Conservation (phyloP, 441 rosid species). For the Pelargonium citronellum region DNA sequence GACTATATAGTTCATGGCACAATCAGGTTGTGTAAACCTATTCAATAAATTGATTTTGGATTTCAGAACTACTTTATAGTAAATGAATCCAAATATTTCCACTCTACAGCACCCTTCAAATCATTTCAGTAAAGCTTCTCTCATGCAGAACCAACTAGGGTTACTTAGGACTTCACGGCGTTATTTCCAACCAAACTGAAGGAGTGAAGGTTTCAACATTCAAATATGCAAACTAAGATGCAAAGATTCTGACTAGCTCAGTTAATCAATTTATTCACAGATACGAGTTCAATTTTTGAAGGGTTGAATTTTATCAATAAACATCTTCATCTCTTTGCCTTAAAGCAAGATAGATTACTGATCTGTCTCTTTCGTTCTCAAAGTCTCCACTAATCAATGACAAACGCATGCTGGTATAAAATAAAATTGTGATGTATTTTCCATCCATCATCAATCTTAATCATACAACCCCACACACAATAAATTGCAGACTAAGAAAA, state of each 20-base stretch:
- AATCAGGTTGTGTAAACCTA: no score
- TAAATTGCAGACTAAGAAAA: not conserved
- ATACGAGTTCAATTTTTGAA: not conserved
- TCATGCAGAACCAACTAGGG: not conserved
- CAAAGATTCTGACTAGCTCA: not conserved
- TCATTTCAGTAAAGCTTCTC: not conserved
- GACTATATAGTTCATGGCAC: no score
- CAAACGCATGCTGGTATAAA: not conserved
- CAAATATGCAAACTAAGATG: not conserved
- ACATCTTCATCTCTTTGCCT: not conserved
- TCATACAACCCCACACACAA: not conserved
- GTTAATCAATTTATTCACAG: not conserved
- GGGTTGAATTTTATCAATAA: not conserved
- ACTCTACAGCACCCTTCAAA: not conserved
- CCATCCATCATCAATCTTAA: not conserved
- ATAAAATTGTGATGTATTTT: not conserved
- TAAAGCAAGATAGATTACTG: slow-evolving; percentile 3
- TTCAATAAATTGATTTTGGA: not conserved
- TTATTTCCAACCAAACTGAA: no score
- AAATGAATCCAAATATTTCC: not conserved
- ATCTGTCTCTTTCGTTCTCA: not conserved
- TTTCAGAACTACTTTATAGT: not conserved
- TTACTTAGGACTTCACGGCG: not conserved
- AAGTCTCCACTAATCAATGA: slow-evolving; percentile 3
- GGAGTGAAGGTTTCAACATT: no score